A percentile compares a stretch with the other conserved stretches of the same genome.
These are phyloP conservation scores for Acanthamoeba divionensis DNA, from an alignment of 208 protist genomes.

Conservation along the genomic window DNA sequence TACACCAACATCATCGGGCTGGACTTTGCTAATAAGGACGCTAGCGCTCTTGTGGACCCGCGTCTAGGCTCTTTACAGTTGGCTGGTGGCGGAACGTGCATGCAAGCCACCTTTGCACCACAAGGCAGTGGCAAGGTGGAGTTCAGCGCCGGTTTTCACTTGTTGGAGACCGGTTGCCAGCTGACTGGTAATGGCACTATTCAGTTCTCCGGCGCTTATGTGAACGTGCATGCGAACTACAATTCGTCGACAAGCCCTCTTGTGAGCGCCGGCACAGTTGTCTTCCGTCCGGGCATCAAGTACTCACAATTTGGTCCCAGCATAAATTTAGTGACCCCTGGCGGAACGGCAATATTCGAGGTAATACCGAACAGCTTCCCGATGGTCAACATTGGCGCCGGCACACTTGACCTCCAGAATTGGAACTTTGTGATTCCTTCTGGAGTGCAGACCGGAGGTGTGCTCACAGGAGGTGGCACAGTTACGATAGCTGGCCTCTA, in stretches of 20 bases:
- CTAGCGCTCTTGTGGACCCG: background rate
- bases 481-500: background rate
- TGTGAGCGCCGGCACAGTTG: slow-evolving; percentile 21
- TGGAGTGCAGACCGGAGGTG: background rate
- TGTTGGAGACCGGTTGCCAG: background rate
- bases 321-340: background rate
- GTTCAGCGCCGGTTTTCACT: slow-evolving; percentile 2
- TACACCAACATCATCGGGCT: background rate
- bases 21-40: background rate
- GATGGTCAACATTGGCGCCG: background rate
- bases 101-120: background rate
- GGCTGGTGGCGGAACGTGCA: background rate
- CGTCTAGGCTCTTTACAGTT: background rate
- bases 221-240: too few relatives aligned
- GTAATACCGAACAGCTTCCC: background rate
- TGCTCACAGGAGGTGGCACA: background rate
- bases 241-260: slow-evolving; percentile 19
- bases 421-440: background rate
- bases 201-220: too few relatives aligned
- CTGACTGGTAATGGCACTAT: slow-evolving; percentile 1
- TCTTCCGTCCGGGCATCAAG: background rate
- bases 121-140: background rate
- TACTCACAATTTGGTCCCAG: background rate
- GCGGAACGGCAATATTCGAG: slow-evolving; percentile 26
- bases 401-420: background rate